Evolutionary conservation across 768 basidiomycete genomes (phyloP), one percentile per base, ranked within the genome.

Genomic region (Termitomyces sp.): DNA sequence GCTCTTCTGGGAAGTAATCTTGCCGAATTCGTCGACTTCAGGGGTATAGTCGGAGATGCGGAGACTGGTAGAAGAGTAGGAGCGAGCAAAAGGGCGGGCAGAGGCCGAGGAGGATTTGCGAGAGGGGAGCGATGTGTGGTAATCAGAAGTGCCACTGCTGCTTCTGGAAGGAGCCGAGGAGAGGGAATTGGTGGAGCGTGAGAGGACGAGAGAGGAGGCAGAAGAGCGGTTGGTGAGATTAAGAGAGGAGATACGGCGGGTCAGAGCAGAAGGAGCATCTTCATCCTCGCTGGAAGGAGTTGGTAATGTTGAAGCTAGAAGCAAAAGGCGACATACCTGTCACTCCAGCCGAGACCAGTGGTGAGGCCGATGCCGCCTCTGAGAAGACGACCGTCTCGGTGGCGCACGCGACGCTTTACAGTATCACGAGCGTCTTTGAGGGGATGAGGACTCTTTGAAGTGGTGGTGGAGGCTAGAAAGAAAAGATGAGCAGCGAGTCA

Each of bases 331-430:
- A 70, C 78, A 15, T 37, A 86, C 84, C 85, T 87, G 64, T 89
- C 87, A 64, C 86, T 87, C 87, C 87, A 89, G 0, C 87, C 87
- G 15, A 89, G 70, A 6, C 87, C 87, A 8, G 87, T 89, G 5
- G 87, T 89, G 55, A 89, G 67, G 2, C 87, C 87, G 54, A 88
- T 78, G 2, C 87, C 87, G 1, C 85, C 87, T 50, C 74, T 69
- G 57, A 89, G 70, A 18, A 83, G 58, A 36, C 70, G 72, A 0
- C 86, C 86, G 64, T 89, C 86, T 2, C 86, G 80, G 68, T 88
- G 87, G 30, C 87, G 73, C 1, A 78, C 77, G 34, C 85, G 72
- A 39, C 87, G 73, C 64, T 72, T 77, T 0, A 76, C 78, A 0
- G 85, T 88, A 64, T 89, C 82, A 1, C 85, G 74, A 27, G 78